Evolutionary conservation across 2,329 filamentous ascomycete genomes (phyloP).

Genomic region (Botryosphaeria dothidea): DNA sequence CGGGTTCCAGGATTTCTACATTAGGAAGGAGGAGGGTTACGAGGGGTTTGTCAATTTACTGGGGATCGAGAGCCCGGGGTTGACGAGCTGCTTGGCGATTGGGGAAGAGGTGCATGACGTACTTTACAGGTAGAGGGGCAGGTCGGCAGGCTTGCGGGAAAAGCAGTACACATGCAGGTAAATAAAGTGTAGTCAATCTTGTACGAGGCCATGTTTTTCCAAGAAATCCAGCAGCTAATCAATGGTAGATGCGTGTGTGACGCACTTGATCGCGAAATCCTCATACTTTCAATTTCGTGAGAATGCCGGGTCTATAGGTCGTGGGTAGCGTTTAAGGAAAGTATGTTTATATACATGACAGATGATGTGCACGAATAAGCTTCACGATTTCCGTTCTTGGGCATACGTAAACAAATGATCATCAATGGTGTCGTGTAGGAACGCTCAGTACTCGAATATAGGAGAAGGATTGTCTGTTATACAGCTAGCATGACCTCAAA

Average conservation of each 20-base stretch:
- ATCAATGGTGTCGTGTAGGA: background rate
- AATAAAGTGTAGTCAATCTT: no score
- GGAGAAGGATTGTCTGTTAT: background rate
- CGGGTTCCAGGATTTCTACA: slow-evolving; percentile 81
- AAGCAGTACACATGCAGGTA: no score
- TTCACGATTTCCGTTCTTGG: background rate
- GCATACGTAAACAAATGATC: background rate
- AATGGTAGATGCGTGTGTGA: no score
- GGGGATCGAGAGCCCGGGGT: slow-evolving; percentile 89
- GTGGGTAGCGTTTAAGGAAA: no score
- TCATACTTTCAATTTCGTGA: no score
- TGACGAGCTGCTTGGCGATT: slow-evolving; percentile 86
- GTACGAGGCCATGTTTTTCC: no score
- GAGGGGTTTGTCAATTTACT: slow-evolving; percentile 85
- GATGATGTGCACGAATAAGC: background rate
- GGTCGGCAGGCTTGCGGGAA: no score
- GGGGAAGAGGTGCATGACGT: slow-evolving; percentile 67
- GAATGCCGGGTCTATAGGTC: no score
- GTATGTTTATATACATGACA: background rate
- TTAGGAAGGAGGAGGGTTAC: slow-evolving; percentile 74
- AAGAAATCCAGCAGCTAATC: no score
- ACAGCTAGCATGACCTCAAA: background rate
- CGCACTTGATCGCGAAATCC: no score
- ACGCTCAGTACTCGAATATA: no score
- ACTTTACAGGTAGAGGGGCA: no score